Evolutionary conservation across 2,329 filamentous ascomycete species (phyloP), one percentile per base, ranked within the genome.

Genomic region (Aspergillus nomiae): DNA sequence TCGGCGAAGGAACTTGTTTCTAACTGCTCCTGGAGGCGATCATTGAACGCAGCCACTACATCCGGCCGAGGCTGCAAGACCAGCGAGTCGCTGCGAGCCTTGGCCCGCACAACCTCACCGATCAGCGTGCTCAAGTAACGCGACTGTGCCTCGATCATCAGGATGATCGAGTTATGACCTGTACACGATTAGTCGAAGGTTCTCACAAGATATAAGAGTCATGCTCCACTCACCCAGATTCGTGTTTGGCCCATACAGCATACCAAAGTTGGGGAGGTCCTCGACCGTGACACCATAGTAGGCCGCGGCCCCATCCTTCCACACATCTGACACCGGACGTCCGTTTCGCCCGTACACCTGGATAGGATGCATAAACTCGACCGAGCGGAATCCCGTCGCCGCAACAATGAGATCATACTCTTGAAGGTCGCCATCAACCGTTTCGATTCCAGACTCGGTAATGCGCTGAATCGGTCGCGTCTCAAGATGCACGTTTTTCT

Each of bases 111-210:
- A 1, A 88, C 79, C 8, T 82, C 77, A 0, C 70, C 69, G 54
- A 88, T 80, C 41, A 88, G 66, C 0, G 76, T 77, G 63, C 81
- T 84, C 61, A 87, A 80, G 68, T 87, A 87, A 3, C 82, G 79
- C 3, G 77, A 80, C 67, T 88, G 85, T 2, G 85, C 81, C 69
- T 88, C 86, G 64, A 87, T 86, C 85, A 87, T 88, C n/a, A 87
- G 76, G 65, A 87, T 84, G 67, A 87, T 87, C 59, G 78, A 82
- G 64, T 85, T 86, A 70, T 86, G 83, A 0, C 83, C 85, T 60
- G 45, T 30, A 24, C 2, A 16, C n/a, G 5, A 32, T 51, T 9
- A 51, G 48, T 10, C 16, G 2, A 34, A 34, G 19, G 11, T 32
- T 32, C 10, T 4, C 16, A 32, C 9, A 51, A 11, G 19, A 12